Evolutionary conservation across 2,329 filamentous ascomycete species (phyloP).

Genomic region (Amesomyces nigricolor): DNA sequence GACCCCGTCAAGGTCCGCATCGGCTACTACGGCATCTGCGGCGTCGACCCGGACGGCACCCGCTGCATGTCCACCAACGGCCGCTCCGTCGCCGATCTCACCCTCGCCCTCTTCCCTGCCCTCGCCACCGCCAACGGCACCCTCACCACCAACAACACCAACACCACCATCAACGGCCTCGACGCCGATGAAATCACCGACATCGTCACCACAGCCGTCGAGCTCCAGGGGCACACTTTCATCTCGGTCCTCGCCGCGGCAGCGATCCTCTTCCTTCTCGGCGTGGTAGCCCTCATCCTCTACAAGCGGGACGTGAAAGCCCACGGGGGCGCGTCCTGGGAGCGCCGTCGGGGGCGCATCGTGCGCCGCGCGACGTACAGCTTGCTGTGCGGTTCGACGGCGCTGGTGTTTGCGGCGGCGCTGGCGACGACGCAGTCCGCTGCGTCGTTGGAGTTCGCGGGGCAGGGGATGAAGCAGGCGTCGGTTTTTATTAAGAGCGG

Average conservation of each 20-base stretch:
- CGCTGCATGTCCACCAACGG: conserved; percentile 22
- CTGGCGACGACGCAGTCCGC: conserved; percentile 24
- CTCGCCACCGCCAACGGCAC: conserved; percentile 7
- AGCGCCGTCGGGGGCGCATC: conserved; percentile 14
- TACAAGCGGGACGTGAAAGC: conserved; percentile 17
- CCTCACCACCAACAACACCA: not conserved
- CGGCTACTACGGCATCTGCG: conserved; percentile 28
- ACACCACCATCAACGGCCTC: not conserved
- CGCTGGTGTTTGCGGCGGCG: conserved; percentile 20
- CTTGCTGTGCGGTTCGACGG: conserved; percentile 20
- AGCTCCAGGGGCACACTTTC: conserved; percentile 24
- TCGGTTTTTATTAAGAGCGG: conserved; percentile 22
- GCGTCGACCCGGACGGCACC: conserved; percentile 18
- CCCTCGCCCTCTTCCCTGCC: conserved; percentile 22
- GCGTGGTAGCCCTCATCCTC: conserved; percentile 19
- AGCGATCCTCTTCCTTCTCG: conserved; percentile 20
- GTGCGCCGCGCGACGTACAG: conserved; percentile 21
- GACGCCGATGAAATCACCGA: conserved; percentile 9
- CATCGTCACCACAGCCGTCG: conserved; percentile 22
- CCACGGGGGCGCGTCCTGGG: not conserved
- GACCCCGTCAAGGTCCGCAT: conserved; percentile 22
- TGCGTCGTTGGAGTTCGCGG: conserved; percentile 21
- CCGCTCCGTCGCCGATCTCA: conserved; percentile 13
- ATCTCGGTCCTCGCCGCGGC: conserved; percentile 22
- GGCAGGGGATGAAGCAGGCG: conserved; percentile 4